Evolutionary conservation across 2,329 filamentous ascomycete species (phyloP).

Genomic region (Ophiostoma sp.): DNA sequence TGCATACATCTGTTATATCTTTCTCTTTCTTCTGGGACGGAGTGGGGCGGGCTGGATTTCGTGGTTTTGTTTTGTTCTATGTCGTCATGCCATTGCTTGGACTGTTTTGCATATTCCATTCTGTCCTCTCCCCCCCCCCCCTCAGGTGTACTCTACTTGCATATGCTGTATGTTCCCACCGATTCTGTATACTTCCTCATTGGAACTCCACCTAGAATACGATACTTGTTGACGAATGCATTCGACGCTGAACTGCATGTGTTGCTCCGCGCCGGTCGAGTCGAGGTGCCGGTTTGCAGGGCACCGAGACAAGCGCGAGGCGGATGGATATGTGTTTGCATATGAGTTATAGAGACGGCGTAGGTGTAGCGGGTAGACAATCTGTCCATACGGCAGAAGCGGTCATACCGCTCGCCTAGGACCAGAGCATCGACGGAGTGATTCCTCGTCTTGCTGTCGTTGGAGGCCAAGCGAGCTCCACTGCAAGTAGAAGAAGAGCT

Average conservation of each 20-base stretch:
- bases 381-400: neutral
- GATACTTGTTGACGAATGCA: too few species aligned
- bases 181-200: too few species aligned
- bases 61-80: neutral
- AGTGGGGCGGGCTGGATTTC: neutral
- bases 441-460: neutral
- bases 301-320: neutral
- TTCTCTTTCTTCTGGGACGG: neutral
- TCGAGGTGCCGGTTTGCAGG: too few species aligned
- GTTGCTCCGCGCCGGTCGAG: neutral
- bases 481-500: neutral
- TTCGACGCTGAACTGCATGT: too few species aligned
- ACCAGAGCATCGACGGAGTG: neutral
- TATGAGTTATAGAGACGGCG: neutral
- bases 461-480: neutral
- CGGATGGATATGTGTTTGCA: neutral
- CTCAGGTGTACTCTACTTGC: neutral
- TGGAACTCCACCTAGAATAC: too few species aligned
- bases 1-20: neutral
- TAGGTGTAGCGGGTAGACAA: neutral
- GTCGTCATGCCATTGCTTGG: neutral
- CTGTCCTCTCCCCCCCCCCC: too few species aligned
- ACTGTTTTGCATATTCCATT: neutral
- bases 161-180: neutral
- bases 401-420: neutral